Conservation (phyloP, 139 green algal genomes). For the Coelastrella sp. region DNA sequence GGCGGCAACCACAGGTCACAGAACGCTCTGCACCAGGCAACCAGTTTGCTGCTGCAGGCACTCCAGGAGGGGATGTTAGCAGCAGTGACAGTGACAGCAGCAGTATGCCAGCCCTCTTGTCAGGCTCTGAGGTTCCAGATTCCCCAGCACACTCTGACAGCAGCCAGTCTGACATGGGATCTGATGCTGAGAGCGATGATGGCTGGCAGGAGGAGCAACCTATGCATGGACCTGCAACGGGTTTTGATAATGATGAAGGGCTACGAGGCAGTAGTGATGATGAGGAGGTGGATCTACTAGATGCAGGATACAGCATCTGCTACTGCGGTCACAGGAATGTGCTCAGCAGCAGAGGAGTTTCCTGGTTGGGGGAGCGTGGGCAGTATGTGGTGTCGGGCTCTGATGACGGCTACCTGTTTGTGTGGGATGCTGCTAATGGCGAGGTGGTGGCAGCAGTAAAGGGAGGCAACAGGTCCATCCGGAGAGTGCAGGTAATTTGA, state of each 20-base stretch:
- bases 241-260: too few relatives aligned
- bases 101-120: too few relatives aligned
- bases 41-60: not conserved
- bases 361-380: constrained; percentile 41
- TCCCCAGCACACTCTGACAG: too few relatives aligned
- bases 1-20: too few relatives aligned
- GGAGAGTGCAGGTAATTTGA: constrained; percentile 28
- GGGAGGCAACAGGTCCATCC: constrained; percentile 7
- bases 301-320: constrained; percentile 17
- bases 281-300: not conserved
- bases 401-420: constrained; percentile 80
- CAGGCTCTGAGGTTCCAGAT: too few relatives aligned
- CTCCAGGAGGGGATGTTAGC: not conserved
- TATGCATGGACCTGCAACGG: too few relatives aligned
- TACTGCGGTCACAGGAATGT: constrained; percentile 57
- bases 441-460: constrained; percentile 39
- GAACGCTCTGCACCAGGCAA: too few relatives aligned
- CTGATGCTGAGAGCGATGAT: too few relatives aligned
- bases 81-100: not conserved
- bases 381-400: constrained; percentile 77
- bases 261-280: too few relatives aligned
- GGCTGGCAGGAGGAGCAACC: too few relatives aligned
- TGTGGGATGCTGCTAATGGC: constrained; percentile 66
- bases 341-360: constrained; percentile 47
- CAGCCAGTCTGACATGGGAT: too few relatives aligned